Percentiles rank a stretch among this genome's conserved stretches.
phyloP scores from a whole-genome alignment of 2,329 filamentous ascomycete genomes.

The Scleromitrula shiraiana region DNA sequence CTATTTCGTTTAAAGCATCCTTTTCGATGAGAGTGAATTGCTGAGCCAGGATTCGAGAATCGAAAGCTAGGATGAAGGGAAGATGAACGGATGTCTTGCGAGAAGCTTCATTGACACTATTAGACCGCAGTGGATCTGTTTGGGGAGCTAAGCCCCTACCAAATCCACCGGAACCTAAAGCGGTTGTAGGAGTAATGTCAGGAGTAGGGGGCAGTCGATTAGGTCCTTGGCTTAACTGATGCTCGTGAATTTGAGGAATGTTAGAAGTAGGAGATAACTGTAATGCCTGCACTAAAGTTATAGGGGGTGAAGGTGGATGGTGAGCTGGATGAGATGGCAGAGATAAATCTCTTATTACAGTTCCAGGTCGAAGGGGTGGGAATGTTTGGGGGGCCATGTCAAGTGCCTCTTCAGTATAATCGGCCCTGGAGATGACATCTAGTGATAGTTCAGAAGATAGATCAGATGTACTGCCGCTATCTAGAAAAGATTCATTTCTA shows the following conservation, averaged over 20 bases:
- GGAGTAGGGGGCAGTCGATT: constrained; percentile 26
- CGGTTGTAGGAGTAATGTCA: constrained; percentile 25
- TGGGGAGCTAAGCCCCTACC: constrained; percentile 16
- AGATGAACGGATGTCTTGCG: constrained; percentile 44
- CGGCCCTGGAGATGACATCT: constrained; percentile 35
- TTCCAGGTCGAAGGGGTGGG: constrained; percentile 26
- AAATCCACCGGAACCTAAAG: constrained; percentile 10
- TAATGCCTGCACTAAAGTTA: constrained; percentile 42
- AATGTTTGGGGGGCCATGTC: constrained; percentile 28
- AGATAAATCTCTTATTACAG: constrained; percentile 21
- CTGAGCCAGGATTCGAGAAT: constrained; percentile 69
- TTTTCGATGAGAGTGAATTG: constrained; percentile 83
- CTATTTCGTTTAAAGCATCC: constrained; percentile 76
- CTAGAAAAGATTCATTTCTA: constrained; percentile 30
- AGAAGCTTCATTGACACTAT: constrained; percentile 23
- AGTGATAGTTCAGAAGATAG: constrained; percentile 55
- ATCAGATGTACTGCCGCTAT: constrained; percentile 37
- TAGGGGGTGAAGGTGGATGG: constrained; percentile 38
- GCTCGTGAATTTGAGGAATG: constrained; percentile 32
- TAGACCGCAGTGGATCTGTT: constrained; percentile 20
- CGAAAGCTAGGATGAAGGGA: constrained; percentile 74
- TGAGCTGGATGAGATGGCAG: constrained; percentile 22
- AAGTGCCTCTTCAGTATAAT: constrained; percentile 24
- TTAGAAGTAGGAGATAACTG: constrained; percentile 35
- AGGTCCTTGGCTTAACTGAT: constrained; percentile 10